These are phyloP conservation scores for Myxozyma lipomycoides DNA, from an alignment of 805 yeast genomes.

Conservation along the genomic window DNA sequence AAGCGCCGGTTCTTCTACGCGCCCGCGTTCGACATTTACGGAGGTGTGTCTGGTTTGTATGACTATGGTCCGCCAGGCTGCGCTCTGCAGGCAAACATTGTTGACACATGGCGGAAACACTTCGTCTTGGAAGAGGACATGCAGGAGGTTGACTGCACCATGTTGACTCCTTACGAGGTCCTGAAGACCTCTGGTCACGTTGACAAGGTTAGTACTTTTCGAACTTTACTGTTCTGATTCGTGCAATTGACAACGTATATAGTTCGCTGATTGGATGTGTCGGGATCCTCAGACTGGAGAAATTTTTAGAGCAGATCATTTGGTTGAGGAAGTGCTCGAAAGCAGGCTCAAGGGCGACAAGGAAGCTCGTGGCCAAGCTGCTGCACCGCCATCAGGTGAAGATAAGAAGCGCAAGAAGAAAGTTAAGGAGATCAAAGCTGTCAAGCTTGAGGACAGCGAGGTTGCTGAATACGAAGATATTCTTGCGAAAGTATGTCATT, in stretches of 20 bases:
- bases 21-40: slow-evolving; percentile 95
- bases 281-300: slow-evolving; percentile 93
- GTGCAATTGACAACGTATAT: neutral
- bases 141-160: slow-evolving; percentile 97
- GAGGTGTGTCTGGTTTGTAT: slow-evolving; percentile 96
- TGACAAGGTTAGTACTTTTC: slow-evolving; percentile 54
- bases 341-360: slow-evolving; percentile 94
- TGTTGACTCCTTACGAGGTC: slow-evolving; percentile 97
- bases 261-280: slow-evolving; percentile 98
- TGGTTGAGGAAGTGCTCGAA: slow-evolving; percentile 96
- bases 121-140: slow-evolving; percentile 96
- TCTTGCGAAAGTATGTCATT: slow-evolving; percentile 51
- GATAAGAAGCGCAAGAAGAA: slow-evolving; percentile 93
- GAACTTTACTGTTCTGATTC: neutral
- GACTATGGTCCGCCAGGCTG: slow-evolving; percentile 99
- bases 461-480: slow-evolving; percentile 78
- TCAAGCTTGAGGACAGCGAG: slow-evolving; percentile 72
- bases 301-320: slow-evolving; percentile 96
- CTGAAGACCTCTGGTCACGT: slow-evolving; percentile 98
- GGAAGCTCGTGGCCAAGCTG: slow-evolving; percentile 82
- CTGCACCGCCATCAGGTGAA: slow-evolving; percentile 64
- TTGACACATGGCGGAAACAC: slow-evolving; percentile 97
- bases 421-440: slow-evolving; percentile 88
- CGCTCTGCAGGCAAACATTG: slow-evolving; percentile 91
- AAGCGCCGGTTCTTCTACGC: slow-evolving; percentile 96